phyloP scores from a whole-genome alignment of 2,329 filamentous ascomycete species.

The Trichophyton verrucosum region DNA sequence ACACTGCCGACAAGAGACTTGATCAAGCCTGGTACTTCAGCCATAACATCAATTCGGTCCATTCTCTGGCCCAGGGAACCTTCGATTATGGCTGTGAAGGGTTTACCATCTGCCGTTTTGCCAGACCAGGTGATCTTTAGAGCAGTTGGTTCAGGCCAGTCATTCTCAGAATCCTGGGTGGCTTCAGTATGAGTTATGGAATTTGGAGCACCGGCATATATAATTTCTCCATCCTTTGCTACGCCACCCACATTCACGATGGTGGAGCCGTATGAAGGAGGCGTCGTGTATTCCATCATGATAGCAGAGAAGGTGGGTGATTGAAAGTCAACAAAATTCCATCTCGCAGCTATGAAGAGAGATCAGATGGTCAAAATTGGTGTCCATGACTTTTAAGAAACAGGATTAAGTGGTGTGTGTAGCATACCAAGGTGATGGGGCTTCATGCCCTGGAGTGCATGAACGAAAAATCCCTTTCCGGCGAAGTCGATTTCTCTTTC shows the following conservation, averaged over 20 bases:
- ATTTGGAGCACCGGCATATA: constrained; percentile 57
- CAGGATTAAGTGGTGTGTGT: background rate
- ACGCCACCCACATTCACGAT: constrained; percentile 72
- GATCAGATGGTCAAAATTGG: constrained; percentile 8
- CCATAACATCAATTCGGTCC: constrained; percentile 91
- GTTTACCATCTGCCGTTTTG: constrained; percentile 61
- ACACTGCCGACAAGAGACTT: constrained; percentile 85
- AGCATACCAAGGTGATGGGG: constrained; percentile 74
- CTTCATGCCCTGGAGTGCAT: constrained; percentile 96
- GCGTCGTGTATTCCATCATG: constrained; percentile 93
- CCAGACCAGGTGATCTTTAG: constrained; percentile 69
- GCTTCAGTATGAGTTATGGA: constrained; percentile 56
- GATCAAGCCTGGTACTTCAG: constrained; percentile 86
- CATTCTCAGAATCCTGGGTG: constrained; percentile 61
- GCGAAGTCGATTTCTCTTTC: constrained; percentile 68
- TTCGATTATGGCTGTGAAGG: constrained; percentile 56
- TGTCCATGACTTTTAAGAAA: background rate
- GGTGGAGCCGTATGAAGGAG: constrained; percentile 80
- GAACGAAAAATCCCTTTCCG: constrained; percentile 67
- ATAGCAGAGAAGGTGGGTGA: constrained; percentile 73
- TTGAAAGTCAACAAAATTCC: constrained; percentile 93
- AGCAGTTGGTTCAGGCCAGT: constrained; percentile 76
- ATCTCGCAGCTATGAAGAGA: constrained; percentile 51
- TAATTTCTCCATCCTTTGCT: constrained; percentile 65
- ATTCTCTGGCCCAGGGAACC: constrained; percentile 55